phyloP scores from a whole-genome alignment of 495 filamentous ascomycete genomes.

The Cercophora scortea region DNA sequence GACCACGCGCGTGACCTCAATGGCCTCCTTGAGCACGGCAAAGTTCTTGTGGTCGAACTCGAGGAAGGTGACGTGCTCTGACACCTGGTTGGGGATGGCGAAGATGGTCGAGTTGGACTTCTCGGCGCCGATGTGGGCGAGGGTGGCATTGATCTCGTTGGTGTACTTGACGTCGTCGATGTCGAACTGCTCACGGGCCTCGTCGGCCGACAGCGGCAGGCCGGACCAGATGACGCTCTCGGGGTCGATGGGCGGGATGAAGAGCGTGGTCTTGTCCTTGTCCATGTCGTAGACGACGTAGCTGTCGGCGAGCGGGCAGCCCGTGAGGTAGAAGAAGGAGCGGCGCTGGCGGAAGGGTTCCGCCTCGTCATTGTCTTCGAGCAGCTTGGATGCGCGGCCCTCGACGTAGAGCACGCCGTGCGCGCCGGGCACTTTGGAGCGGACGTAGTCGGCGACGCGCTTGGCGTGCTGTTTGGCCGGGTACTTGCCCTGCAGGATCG shows the following conservation, averaged over 20 bases:
- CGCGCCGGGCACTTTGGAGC: slow-evolving; percentile 46
- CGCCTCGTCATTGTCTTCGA: slow-evolving; percentile 77
- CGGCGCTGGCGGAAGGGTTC: slow-evolving; percentile 81
- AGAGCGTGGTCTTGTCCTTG: slow-evolving; percentile 68
- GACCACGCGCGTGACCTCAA: slow-evolving; percentile 68
- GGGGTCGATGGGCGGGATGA: slow-evolving; percentile 82
- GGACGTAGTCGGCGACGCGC: slow-evolving; percentile 71
- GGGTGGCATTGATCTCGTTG: slow-evolving; percentile 58
- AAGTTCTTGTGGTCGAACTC: slow-evolving; percentile 56
- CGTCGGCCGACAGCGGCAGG: slow-evolving; percentile 66
- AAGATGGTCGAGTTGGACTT: slow-evolving; percentile 49
- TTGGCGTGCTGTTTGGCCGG: slow-evolving; percentile 88
- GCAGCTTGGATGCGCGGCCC: slow-evolving; percentile 64
- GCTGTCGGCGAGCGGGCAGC: slow-evolving; percentile 75
- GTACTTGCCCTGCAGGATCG: slow-evolving; percentile 63
- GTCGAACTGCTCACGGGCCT: slow-evolving; percentile 71
- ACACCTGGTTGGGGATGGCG: slow-evolving; percentile 65
- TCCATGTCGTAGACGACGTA: slow-evolving; percentile 74
- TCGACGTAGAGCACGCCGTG: slow-evolving; percentile 78
- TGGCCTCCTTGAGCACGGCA: slow-evolving; percentile 58
- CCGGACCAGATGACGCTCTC: slow-evolving; percentile 95
- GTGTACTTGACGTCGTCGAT: slow-evolving; percentile 69
- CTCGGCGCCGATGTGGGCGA: slow-evolving; percentile 39
- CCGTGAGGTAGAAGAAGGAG: slow-evolving; percentile 91
- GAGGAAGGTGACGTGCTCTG: slow-evolving; percentile 54